Percentiles rank a stretch among this genome's conserved stretches.
phyloP scores from a whole-genome alignment of 768 basidiomycete genomes.

The Naganishia antarctica region DNA sequence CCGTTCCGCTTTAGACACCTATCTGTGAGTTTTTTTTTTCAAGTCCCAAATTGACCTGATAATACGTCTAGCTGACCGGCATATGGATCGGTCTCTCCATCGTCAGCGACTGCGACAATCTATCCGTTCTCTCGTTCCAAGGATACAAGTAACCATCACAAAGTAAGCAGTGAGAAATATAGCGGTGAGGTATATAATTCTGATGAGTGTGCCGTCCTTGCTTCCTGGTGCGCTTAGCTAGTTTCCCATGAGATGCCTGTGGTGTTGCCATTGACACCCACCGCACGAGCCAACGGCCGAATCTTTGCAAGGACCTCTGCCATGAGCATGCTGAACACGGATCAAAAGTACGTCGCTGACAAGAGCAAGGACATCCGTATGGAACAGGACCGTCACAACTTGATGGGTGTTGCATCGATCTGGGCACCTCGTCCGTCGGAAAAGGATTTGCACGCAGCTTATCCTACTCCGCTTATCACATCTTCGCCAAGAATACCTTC shows the following conservation, averaged over 20 bases:
- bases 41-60: too few relatives aligned
- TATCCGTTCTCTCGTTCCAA: too few relatives aligned
- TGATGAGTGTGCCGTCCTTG: too few relatives aligned
- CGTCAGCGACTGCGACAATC: too few relatives aligned
- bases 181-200: too few relatives aligned
- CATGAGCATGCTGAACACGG: neutral
- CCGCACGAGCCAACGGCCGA: neutral
- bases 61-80: too few relatives aligned
- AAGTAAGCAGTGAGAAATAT: too few relatives aligned
- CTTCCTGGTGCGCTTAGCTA: neutral
- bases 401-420: slow-evolving; percentile 18
- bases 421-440: slow-evolving; percentile 15
- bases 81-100: too few relatives aligned
- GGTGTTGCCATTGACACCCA: neutral
- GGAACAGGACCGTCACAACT: slow-evolving; percentile 16
- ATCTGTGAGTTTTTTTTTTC: too few relatives aligned
- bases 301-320: neutral
- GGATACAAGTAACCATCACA: too few relatives aligned
- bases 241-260: neutral
- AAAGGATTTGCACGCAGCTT: slow-evolving; percentile 6
- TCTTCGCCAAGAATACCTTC: neutral
- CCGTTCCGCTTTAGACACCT: too few relatives aligned
- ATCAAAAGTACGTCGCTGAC: neutral
- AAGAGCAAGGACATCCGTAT: neutral
- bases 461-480: neutral